Conservation (phyloP, 2,329 filamentous ascomycete species). For the Ascochyta rabiei region DNA sequence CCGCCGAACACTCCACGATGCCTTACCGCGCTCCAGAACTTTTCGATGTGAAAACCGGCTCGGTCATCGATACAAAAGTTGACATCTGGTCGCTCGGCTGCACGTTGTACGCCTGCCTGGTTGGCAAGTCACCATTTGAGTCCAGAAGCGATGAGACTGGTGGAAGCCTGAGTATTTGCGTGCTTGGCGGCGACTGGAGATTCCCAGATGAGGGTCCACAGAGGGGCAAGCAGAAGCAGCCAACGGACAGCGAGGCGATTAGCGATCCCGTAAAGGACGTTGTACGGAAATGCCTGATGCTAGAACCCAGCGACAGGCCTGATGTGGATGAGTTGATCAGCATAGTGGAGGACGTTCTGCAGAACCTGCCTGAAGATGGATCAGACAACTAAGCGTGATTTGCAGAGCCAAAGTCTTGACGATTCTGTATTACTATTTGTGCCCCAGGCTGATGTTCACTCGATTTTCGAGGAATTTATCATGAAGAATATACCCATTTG, state of each 20-base stretch:
- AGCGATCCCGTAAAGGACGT: constrained; percentile 85
- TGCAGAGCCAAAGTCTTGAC: background rate
- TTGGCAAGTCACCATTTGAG: constrained; percentile 97
- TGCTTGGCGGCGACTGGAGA: constrained; percentile 91
- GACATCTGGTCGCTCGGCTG: constrained; percentile 98
- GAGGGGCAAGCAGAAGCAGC: constrained; percentile 60
- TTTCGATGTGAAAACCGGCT: constrained; percentile 95
- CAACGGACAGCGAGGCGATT: constrained; percentile 62
- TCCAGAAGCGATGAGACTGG: constrained; percentile 95
- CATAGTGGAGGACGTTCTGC: constrained; percentile 76
- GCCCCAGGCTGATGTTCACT: background rate
- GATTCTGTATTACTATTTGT: constrained; percentile 1
- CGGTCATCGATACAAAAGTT: constrained; percentile 91
- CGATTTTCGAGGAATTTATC: background rate
- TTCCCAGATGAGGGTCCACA: constrained; percentile 83
- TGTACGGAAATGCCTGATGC: constrained; percentile 81
- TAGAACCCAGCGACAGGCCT: constrained; percentile 87
- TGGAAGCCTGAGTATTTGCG: constrained; percentile 88
- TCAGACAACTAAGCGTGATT: background rate
- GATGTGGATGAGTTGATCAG: constrained; percentile 83
- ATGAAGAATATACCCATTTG: background rate
- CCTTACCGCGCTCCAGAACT: constrained; percentile 96
- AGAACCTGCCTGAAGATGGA: constrained; percentile 68
- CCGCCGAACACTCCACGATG: constrained; percentile 97
- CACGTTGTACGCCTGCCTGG: constrained; percentile 95